Percentiles rank a stretch among this genome's conserved stretches.
Evolutionary conservation across 495 filamentous ascomycete genomes (phyloP).

Genomic region (Niebla homalea): DNA sequence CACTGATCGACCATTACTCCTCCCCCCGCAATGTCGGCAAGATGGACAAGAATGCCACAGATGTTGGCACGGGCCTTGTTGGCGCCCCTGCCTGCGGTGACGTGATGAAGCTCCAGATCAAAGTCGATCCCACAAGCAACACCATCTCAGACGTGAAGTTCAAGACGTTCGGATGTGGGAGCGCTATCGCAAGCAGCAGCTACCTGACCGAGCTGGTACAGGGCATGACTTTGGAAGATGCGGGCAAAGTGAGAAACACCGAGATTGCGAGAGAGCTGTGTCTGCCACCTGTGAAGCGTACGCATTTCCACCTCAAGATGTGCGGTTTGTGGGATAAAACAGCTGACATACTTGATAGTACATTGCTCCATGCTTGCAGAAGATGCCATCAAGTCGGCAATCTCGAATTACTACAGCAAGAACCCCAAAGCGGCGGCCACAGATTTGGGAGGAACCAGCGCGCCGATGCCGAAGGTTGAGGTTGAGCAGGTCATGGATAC

Average conservation of each 20-base stretch:
- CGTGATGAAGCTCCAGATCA: slow-evolving; percentile 98
- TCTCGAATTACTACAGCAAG: slow-evolving; percentile 95
- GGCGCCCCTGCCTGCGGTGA: slow-evolving; percentile 90
- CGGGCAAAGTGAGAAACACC: slow-evolving; percentile 81
- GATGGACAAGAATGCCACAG: slow-evolving; percentile 68
- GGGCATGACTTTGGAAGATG: slow-evolving; percentile 93
- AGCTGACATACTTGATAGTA: slow-evolving; percentile 35
- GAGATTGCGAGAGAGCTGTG: slow-evolving; percentile 97
- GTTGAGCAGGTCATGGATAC: slow-evolving; percentile 29
- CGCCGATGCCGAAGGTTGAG: slow-evolving; percentile 41
- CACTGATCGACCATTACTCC: slow-evolving; percentile 85
- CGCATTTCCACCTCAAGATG: slow-evolving; percentile 21
- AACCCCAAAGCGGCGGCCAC: slow-evolving; percentile 64
- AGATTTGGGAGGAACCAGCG: slow-evolving; percentile 58
- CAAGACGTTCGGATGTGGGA: slow-evolving; percentile 98
- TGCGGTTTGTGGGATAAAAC: too few relatives aligned
- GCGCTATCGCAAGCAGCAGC: slow-evolving; percentile 79
- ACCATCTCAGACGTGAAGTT: slow-evolving; percentile 91
- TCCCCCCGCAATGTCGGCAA: slow-evolving; percentile 89
- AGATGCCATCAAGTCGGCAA: slow-evolving; percentile 98
- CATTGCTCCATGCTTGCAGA: slow-evolving; percentile 99
- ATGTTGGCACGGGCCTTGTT: slow-evolving; percentile 94
- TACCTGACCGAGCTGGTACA: slow-evolving; percentile 81
- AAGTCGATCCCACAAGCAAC: slow-evolving; percentile 77
- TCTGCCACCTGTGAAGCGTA: slow-evolving; percentile 85